These are phyloP conservation scores for Colletotrichum tanaceti DNA, from an alignment of 2,329 filamentous ascomycete genomes.

Conservation along the genomic window DNA sequence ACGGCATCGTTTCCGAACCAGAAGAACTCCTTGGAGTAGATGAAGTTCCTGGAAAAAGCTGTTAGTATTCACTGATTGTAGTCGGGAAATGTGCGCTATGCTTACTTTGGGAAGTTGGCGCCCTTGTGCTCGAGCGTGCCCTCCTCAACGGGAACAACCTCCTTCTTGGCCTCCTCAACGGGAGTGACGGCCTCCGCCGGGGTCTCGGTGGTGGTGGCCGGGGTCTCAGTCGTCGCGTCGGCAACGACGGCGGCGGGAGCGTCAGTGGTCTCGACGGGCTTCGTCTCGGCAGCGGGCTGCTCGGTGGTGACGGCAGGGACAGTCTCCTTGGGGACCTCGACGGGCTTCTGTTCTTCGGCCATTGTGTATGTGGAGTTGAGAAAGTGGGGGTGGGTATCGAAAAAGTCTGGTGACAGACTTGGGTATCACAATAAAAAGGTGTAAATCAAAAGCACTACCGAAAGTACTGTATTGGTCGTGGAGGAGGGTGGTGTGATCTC, in stretches of 20 bases:
- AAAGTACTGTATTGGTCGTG: slow-evolving; percentile 45
- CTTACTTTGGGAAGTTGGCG: slow-evolving; percentile 87
- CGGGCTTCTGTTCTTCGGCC: slow-evolving; percentile 79
- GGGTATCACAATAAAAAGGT: slow-evolving; percentile 65
- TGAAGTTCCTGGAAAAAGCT: slow-evolving; percentile 74
- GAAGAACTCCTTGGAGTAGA: slow-evolving; percentile 94
- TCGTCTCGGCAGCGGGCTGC: slow-evolving; percentile 55
- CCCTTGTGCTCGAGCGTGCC: slow-evolving; percentile 92
- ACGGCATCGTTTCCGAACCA: slow-evolving; percentile 82
- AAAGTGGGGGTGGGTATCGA: slow-evolving; percentile 53
- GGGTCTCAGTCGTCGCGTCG: slow-evolving; percentile 53
- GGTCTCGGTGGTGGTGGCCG: slow-evolving; percentile 50
- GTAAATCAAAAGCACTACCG: slow-evolving; percentile 51
- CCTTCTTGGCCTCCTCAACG: slow-evolving; percentile 60
- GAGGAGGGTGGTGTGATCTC: slow-evolving; percentile 13
- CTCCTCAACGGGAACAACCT: slow-evolving; percentile 79
- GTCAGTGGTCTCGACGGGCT: slow-evolving; percentile 46
- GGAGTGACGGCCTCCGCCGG: slow-evolving; percentile 54
- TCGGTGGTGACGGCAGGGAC: slow-evolving; percentile 54
- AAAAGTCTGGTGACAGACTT: slow-evolving; percentile 51
- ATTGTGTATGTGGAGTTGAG: slow-evolving; percentile 62
- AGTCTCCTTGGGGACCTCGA: slow-evolving; percentile 68
- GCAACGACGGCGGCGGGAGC: slow-evolving; percentile 50
- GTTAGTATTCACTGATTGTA: slow-evolving; percentile 43
- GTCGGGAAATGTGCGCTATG: slow-evolving; percentile 24